A percentile compares a stretch with the other conserved stretches of the same genome.
Evolutionary conservation across 2,329 filamentous ascomycete species (phyloP).

Genomic region (Phyllosticta ampelicida): DNA sequence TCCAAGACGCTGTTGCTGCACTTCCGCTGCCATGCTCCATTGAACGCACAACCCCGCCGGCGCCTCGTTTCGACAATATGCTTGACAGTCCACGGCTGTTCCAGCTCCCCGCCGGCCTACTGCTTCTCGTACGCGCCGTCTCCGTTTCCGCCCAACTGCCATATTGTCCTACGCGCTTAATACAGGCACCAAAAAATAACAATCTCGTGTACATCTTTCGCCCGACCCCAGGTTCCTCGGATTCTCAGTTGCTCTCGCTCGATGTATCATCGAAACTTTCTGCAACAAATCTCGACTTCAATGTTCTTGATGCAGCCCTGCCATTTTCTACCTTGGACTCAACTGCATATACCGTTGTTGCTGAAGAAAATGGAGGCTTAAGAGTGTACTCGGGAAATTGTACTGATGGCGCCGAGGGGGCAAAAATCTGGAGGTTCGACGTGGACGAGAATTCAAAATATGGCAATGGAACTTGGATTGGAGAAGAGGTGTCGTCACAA

Average conservation of each 20-base stretch:
- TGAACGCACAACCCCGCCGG: background rate
- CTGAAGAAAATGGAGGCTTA: conserved; percentile 58
- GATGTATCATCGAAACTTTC: conserved; percentile 51
- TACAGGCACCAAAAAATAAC: conserved; percentile 43
- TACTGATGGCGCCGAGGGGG: conserved; percentile 37
- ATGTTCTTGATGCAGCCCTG: conserved; percentile 44
- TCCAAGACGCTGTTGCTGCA: background rate
- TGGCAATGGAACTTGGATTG: conserved; percentile 47
- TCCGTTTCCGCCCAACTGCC: conserved; percentile 43
- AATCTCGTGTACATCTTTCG: conserved; percentile 61
- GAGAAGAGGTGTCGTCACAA: conserved; percentile 29
- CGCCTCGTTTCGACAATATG: conserved; percentile 1
- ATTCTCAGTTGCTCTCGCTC: conserved; percentile 49
- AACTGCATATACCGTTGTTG: conserved; percentile 53
- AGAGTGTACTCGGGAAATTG: conserved; percentile 69
- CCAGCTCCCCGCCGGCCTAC: conserved; percentile 1
- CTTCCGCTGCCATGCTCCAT: conserved; percentile 6
- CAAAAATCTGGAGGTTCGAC: conserved; percentile 58
- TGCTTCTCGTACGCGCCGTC: background rate
- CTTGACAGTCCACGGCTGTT: background rate
- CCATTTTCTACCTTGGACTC: conserved; percentile 50
- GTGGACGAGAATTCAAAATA: conserved; percentile 32
- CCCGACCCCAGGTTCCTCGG: conserved; percentile 36
- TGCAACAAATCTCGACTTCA: conserved; percentile 32
- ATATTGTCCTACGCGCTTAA: conserved; percentile 66